phyloP scores from a whole-genome alignment of 1,139 yeast genomes.

The Kluyveromyces sp. region DNA sequence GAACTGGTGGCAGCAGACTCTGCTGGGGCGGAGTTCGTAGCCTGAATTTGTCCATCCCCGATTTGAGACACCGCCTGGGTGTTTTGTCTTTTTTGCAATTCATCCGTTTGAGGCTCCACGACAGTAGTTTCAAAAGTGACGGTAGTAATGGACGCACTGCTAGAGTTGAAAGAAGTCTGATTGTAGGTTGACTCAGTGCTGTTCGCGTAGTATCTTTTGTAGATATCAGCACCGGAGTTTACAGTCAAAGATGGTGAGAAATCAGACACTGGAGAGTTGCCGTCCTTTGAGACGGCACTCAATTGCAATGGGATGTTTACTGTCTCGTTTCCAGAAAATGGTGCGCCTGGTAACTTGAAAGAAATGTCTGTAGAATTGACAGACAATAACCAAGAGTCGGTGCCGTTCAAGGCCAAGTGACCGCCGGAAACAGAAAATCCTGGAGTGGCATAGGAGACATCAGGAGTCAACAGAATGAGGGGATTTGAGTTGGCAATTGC shows the following conservation, averaged over 20 bases:
- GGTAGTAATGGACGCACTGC: background rate
- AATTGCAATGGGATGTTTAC: background rate
- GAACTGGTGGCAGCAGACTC: slow-evolving; percentile 3
- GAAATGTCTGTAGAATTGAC: background rate
- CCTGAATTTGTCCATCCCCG: slow-evolving; percentile 15
- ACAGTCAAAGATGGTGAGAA: background rate
- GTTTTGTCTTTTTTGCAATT: background rate
- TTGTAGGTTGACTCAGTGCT: background rate
- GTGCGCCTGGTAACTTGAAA: background rate
- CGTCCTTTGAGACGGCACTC: background rate
- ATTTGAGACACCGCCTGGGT: slow-evolving; percentile 10
- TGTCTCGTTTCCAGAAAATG: background rate
- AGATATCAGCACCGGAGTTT: background rate
- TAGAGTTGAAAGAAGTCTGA: background rate
- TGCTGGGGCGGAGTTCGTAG: slow-evolving; percentile 5
- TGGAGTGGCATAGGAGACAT: background rate
- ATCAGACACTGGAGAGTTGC: background rate
- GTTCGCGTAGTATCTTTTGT: background rate
- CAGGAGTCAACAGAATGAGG: background rate
- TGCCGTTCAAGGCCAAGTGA: slow-evolving; percentile 1
- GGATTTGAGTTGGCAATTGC: background rate
- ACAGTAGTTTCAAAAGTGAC: slow-evolving; percentile 1
- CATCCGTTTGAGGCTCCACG: background rate
- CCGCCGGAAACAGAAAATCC: slow-evolving; percentile 4
- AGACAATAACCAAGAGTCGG: background rate